Conservation (phyloP, 768 basidiomycete genomes). For the Boletus subcaerulescens region DNA sequence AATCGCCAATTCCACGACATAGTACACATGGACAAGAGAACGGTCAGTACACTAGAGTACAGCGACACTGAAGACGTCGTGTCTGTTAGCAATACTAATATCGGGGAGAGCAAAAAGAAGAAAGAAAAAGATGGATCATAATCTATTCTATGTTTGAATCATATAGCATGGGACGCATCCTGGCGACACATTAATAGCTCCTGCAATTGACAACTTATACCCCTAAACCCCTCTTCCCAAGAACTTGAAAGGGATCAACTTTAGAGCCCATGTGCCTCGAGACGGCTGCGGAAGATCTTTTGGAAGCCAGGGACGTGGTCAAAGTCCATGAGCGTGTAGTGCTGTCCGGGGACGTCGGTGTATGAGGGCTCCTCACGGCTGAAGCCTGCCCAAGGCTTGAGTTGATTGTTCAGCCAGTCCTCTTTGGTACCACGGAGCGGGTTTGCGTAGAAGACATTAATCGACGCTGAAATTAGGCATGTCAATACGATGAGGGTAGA, state of each 20-base stretch:
- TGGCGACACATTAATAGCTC: too few relatives aligned
- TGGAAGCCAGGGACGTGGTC: constrained; percentile 31
- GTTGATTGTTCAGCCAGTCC: constrained; percentile 30
- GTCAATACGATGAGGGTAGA: background rate
- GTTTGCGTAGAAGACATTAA: constrained; percentile 29
- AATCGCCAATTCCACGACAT: too few relatives aligned
- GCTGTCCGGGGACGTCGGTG: constrained; percentile 28
- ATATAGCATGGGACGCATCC: too few relatives aligned
- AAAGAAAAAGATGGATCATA: too few relatives aligned
- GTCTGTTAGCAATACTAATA: too few relatives aligned
- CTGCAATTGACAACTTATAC: too few relatives aligned
- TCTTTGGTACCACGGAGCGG: constrained; percentile 28
- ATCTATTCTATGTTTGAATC: too few relatives aligned
- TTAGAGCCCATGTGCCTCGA: constrained; percentile 27
- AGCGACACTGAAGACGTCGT: too few relatives aligned
- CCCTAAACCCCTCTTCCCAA: too few relatives aligned
- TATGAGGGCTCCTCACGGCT: constrained; percentile 22
- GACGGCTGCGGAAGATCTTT: constrained; percentile 26
- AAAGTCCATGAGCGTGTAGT: constrained; percentile 32
- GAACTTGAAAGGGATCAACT: background rate
- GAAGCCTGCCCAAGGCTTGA: constrained; percentile 26
- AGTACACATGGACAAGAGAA: too few relatives aligned
- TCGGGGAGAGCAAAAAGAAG: too few relatives aligned
- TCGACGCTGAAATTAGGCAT: constrained; percentile 2
- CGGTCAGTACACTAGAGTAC: too few relatives aligned